Base-by-base conservation (phyloP, 2,329 filamentous ascomycete species). In the Phaeosphaeria sp. region DNA sequence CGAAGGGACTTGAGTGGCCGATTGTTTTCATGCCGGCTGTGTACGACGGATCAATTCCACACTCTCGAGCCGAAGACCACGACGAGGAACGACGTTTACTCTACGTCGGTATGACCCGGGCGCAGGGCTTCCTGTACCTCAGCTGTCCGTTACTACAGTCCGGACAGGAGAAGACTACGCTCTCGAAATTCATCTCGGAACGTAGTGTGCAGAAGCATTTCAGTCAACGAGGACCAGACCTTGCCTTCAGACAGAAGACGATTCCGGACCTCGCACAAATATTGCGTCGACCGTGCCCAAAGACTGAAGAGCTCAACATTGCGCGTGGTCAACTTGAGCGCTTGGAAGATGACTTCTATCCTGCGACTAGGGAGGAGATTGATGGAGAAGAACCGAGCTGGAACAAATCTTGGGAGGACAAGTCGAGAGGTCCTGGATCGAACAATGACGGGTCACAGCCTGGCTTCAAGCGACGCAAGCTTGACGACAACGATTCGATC, bases 61-160 rank as follows among this genome's bases (percentile, higher is more conserved):
- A 98, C 74, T 90, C 89, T 1, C 86, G 93, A 65, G 86, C 93
- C 1, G 93, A 97, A 46, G 92, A 98, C 72, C 83, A 84, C 2
- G 90, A 94, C 55, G 94, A 99, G 76, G 94, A 99, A 75, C 84
- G 95, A 57, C 85, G 94, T 25, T 79, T 99, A 46, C 82, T 99
- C 0, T 99, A 98, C 69, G 95, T 99, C 15, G 94, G 93, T 25
- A 98, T 99, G 93, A 99, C 94, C 2, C 84, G 94, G 73, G 94
- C 95, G 6, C 89, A 98, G 74, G 89, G 87, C 0, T 78, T 98
- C 27, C 80, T 99, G 1, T 97, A 97, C 68, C 81, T 98, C 53
- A 97, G 92, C 74, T 91, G 87, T 63, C 92, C 93, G 0, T 76
- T 89, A 39, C 88, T 87, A 65, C 89, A 87, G 58, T 87, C 89